Base-by-base conservation (phyloP, 352 stramenopile species). In the Pythium chondricola region DNA sequence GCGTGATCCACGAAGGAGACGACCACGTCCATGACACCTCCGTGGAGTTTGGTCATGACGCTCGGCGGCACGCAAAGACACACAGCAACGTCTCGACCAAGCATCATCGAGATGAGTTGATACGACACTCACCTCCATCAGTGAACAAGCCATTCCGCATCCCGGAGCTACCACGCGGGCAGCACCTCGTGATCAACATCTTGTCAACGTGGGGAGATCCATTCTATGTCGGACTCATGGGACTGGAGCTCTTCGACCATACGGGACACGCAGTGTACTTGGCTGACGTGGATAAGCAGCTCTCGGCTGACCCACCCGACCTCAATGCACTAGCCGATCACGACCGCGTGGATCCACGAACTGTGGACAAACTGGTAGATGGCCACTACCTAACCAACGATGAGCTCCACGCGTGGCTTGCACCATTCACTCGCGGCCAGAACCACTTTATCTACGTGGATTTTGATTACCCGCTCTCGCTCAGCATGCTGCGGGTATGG, bases 221-320 rank as follows among this genome's bases (percentile, higher is more conserved):
- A 6, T 90, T 94, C 58, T 97, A 97, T 55, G 78, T 97, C 2
- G 88, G 88, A 0, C 71, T 97, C 20, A 94, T 88, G 65, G 88
- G 88, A 11, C 69, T 97, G 20, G 88, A 97, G 44, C 40, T 95
- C 21, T 96, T 95, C 48, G 85, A 96, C 36, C 74, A 88, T 48
- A 78, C 67, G 0, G 87, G 87, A 7, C 68, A 88, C 37, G 64
- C 61, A 0, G 58, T 96, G 10, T 41, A 72, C 30, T 48, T 95
- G 18, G 71, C 58, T 4, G 67, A 88, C 40, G 48, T 75, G 31
- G 68, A 87, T 52, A 80, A 74, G 24, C 77, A 95, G 62, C 55
- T 95, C 3, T 69, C 71, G 21, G 85, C 85, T 4, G 73, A 89
- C 36, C 85, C 85, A 8, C 63, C 75, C 1, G 80, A 91, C 50